Conservation (phyloP, 768 basidiomycete genomes). For the Rhizopogon vesiculosus region DNA sequence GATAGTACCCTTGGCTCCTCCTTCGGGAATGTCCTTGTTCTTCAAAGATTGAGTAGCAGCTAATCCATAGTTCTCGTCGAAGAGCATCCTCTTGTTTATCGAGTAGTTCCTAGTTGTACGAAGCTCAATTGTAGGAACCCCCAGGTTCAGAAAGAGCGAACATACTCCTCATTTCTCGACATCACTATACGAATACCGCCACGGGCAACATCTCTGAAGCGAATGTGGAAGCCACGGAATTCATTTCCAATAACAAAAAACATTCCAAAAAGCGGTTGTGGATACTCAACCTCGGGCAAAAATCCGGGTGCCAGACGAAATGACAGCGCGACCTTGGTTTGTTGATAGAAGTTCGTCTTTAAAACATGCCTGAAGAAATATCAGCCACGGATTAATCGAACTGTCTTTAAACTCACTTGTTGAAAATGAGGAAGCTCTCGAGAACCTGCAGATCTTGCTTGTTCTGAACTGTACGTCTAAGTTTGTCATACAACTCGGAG, state of each 20-base stretch:
- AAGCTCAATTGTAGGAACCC: background rate
- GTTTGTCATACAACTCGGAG: constrained; percentile 80
- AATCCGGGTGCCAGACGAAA: constrained; percentile 94
- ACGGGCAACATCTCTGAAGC: constrained; percentile 95
- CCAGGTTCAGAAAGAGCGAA: constrained; percentile 1
- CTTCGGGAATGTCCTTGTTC: constrained; percentile 98
- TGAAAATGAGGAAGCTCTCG: constrained; percentile 93
- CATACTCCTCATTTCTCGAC: constrained; percentile 89
- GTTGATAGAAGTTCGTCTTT: constrained; percentile 98
- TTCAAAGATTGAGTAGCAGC: constrained; percentile 94
- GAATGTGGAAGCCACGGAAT: constrained; percentile 90
- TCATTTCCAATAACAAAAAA: constrained; percentile 93
- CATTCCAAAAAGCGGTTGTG: constrained; percentile 89
- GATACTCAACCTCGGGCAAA: constrained; percentile 93
- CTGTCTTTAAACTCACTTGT: constrained; percentile 50
- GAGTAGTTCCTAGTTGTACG: constrained; percentile 70
- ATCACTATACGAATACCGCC: constrained; percentile 95
- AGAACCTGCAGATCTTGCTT: constrained; percentile 94
- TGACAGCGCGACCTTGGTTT: constrained; percentile 94
- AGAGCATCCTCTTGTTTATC: constrained; percentile 91
- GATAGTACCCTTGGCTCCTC: constrained; percentile 96
- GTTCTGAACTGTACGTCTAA: constrained; percentile 78
- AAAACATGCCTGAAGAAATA: constrained; percentile 60
- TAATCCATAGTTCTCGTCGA: constrained; percentile 96
- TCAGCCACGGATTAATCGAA: constrained; percentile 2